phyloP scores from a whole-genome alignment of 192 early-diverging fungal genomes.

The Spizellomyces sp. region DNA sequence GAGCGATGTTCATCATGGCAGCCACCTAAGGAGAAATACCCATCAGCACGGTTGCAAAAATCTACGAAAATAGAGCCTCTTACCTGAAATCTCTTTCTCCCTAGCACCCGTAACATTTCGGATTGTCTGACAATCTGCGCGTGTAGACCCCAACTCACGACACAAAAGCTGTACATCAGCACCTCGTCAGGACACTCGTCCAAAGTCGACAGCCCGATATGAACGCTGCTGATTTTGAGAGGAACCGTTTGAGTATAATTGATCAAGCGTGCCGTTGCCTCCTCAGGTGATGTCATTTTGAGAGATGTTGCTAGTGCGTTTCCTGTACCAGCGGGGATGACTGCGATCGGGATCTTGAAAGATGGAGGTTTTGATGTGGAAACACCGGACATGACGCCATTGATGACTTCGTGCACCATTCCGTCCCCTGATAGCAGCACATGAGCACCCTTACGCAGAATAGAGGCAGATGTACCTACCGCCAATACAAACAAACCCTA shows the following conservation, averaged over 20 bases:
- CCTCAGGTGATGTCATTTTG: slow-evolving; percentile 6
- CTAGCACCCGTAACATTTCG: slow-evolving; percentile 20
- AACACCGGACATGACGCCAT: slow-evolving; percentile 12
- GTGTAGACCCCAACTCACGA: slow-evolving; percentile 32
- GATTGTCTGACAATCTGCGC: slow-evolving; percentile 36
- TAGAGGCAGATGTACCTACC: background rate
- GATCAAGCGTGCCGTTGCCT: slow-evolving; percentile 13
- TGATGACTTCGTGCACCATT: slow-evolving; percentile 38
- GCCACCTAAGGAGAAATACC: background rate
- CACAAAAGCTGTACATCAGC: slow-evolving; percentile 26
- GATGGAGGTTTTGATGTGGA: background rate
- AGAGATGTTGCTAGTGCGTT: slow-evolving; percentile 34
- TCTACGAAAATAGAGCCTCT: background rate
- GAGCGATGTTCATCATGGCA: slow-evolving; percentile 5
- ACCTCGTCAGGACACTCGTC: slow-evolving; percentile 7
- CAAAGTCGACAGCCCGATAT: background rate
- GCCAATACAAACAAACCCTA: background rate
- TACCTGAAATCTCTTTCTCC: slow-evolving; percentile 9
- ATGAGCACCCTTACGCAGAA: background rate
- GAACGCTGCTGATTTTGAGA: slow-evolving; percentile 4
- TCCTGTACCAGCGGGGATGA: slow-evolving; percentile 29
- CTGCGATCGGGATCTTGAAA: too few species aligned
- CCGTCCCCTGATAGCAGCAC: slow-evolving; percentile 26
- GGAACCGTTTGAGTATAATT: background rate
- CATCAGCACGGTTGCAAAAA: background rate